A percentile compares a stretch with the other conserved stretches of the same genome.
Conservation (phyloP, 2,329 filamentous ascomycete species). For the Fusarium luffae region DNA sequence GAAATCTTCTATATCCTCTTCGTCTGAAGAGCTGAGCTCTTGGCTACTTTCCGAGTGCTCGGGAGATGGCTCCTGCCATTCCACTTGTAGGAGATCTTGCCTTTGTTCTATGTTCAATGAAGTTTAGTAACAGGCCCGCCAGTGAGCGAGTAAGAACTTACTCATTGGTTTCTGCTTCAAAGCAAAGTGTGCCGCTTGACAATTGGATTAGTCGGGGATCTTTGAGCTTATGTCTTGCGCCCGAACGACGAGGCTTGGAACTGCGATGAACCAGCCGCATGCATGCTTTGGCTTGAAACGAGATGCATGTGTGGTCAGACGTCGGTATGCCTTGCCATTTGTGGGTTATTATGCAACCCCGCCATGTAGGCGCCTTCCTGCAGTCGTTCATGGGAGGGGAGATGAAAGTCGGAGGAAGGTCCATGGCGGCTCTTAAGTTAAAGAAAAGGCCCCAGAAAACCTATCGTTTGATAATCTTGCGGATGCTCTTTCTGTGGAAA, state of each 20-base stretch:
- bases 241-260: background rate
- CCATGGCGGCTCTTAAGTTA: background rate
- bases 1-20: too few relatives aligned
- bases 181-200: background rate
- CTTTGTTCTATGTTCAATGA: too few relatives aligned
- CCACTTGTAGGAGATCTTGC: too few relatives aligned
- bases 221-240: background rate
- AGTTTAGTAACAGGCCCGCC: too few relatives aligned
- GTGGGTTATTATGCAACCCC: background rate
- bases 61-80: too few relatives aligned
- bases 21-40: too few relatives aligned
- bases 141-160: background rate
- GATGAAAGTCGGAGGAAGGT: background rate
- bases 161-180: background rate
- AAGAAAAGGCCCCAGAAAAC: too few relatives aligned
- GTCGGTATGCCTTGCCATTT: background rate
- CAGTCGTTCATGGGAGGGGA: background rate
- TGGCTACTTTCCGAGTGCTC: too few relatives aligned
- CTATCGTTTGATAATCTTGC: too few relatives aligned
- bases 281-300: background rate
- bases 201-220: background rate
- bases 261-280: background rate
- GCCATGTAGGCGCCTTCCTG: background rate
- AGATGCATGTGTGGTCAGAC: background rate
- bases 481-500: too few relatives aligned